Evolutionary conservation across 179 eudicot genomes (phyloP).

Genomic region (Corrigiola litoralis): DNA sequence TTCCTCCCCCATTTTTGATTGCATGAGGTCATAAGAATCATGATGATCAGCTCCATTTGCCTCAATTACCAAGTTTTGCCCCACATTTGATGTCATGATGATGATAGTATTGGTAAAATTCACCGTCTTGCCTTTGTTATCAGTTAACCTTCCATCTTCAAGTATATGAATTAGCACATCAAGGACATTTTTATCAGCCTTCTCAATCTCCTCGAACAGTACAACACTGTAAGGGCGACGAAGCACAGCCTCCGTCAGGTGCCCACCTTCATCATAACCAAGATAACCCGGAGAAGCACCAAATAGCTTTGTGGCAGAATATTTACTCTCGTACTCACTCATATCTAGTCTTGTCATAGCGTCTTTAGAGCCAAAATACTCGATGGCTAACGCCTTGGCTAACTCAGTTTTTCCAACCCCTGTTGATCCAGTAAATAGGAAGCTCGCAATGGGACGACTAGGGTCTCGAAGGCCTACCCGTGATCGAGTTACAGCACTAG

Average conservation of each 20-base stretch:
- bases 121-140: constrained; percentile 76
- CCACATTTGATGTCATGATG: constrained; percentile 84
- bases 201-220: constrained; percentile 80
- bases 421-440: constrained; percentile 81
- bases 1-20: constrained; percentile 18
- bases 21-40: too few species aligned
- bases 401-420: constrained; percentile 90
- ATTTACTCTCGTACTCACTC: constrained; percentile 89
- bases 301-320: constrained; percentile 73
- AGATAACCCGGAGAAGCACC: constrained; percentile 87
- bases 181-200: constrained; percentile 82
- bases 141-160: constrained; percentile 79
- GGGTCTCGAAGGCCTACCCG: constrained; percentile 85
- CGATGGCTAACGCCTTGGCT: constrained; percentile 65
- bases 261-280: constrained; percentile 85
- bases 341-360: constrained; percentile 81
- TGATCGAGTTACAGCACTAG: constrained; percentile 75
- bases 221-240: constrained; percentile 69
- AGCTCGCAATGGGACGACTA: constrained; percentile 79
- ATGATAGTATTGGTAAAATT: constrained; percentile 77
- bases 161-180: constrained; percentile 85
- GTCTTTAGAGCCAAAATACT: constrained; percentile 80
- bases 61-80: too few species aligned
- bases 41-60: too few species aligned
- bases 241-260: constrained; percentile 76